A percentile compares a stretch with the other conserved stretches of the same genome.
phyloP scores from a whole-genome alignment of 805 yeast genomes.

The Brettanomyces naardenensis region DNA sequence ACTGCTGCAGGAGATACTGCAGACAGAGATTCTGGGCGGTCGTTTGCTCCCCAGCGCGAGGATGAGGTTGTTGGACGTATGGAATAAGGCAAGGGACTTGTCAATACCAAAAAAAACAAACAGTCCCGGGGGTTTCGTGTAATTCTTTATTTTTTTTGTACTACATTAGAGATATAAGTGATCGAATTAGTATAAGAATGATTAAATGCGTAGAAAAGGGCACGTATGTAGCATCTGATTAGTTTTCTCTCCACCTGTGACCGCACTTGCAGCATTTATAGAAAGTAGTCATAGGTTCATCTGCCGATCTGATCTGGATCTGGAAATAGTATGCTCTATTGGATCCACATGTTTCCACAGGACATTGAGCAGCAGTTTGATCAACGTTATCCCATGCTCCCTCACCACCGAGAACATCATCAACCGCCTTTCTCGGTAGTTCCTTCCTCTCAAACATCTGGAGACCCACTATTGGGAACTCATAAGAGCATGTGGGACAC shows the following conservation, averaged over 20 bases:
- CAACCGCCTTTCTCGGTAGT: slow-evolving; percentile 82
- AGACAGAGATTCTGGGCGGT: too few relatives aligned
- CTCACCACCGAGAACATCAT: slow-evolving; percentile 92
- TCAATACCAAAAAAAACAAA: too few relatives aligned
- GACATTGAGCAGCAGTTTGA: slow-evolving; percentile 91
- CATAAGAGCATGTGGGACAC: slow-evolving; percentile 94
- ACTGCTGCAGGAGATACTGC: slow-evolving; percentile 7
- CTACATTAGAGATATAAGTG: neutral
- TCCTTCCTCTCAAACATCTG: slow-evolving; percentile 81
- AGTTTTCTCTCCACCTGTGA: slow-evolving; percentile 96
- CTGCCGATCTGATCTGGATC: slow-evolving; percentile 93
- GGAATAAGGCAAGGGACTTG: neutral
- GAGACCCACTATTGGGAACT: slow-evolving; percentile 77
- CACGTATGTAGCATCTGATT: slow-evolving; percentile 1
- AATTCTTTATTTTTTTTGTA: neutral
- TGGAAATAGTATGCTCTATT: slow-evolving; percentile 95
- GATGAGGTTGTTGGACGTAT: neutral
- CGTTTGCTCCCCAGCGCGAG: neutral
- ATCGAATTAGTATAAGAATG: neutral
- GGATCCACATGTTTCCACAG: slow-evolving; percentile 76
- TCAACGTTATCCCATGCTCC: slow-evolving; percentile 99
- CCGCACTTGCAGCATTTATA: slow-evolving; percentile 92
- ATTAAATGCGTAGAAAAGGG: neutral
- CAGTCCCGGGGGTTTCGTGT: too few relatives aligned
- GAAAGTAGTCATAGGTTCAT: slow-evolving; percentile 99